Evolutionary conservation across 1,284 basidiomycete species (phyloP), one percentile per base, ranked within the genome.

Genomic region (Trichosporon inkin): DNA sequence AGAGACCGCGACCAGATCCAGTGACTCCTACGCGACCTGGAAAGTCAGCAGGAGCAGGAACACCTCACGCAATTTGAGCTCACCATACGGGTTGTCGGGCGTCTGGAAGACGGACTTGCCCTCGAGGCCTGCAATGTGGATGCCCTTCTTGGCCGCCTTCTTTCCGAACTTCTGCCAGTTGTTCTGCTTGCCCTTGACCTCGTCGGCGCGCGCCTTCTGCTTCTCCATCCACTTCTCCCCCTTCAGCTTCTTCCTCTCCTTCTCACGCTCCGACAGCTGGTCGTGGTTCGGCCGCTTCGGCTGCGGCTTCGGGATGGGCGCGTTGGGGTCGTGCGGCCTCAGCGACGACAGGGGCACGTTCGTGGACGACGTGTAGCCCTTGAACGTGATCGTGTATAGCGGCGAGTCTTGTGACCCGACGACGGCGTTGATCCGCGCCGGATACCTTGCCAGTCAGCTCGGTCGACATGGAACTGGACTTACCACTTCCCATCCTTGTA

Each of bases 101-200:
- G 93, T 98, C 79, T 91, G 90, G 83, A 98, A 98, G 68, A 97
- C 95, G 69, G 90, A 92, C 71, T 88, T 91, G 40, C 92, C 92
- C 57, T 89, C 81, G 24, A 92, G 84, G 0, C 77, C 62, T 86
- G 90, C 68, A 89, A 90, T 79, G 87, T 88, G 76, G 37, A 93
- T 87, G 8, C 93, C 93, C 81, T 98, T 98, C 84, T 91, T 94
- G 74, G 90, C 88, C 35, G 89, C 87, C 81, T 96, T 97, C 81
- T 94, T 95, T 11, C 94, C 90, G 82, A 99, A 99, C 80, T 92
- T 93, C 80, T 97, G 91, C 95, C 95, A 99, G 19, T 87, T 88
- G 65, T 85, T 85, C 81, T 97, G 91, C 80, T 95, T 95, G 62
- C 84, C 84, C 55, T 83, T 84, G 78, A 94, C 91, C 72, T 95